phyloP scores from a whole-genome alignment of 495 filamentous ascomycete genomes.

The Physcia stellaris region DNA sequence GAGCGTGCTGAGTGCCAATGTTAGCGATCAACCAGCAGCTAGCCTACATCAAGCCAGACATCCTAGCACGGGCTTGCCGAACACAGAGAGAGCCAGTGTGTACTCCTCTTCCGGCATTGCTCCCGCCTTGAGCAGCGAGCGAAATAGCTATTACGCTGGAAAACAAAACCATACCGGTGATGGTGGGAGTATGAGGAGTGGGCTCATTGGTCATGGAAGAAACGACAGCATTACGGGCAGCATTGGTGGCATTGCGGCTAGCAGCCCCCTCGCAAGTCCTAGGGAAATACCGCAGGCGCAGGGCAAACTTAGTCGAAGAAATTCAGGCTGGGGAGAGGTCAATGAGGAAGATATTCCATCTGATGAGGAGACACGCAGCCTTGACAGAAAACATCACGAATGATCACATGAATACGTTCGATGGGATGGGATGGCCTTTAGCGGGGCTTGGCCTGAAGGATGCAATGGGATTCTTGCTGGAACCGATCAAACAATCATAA shows the following conservation, averaged over 20 bases:
- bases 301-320: constrained; percentile 44
- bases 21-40: constrained; percentile 39
- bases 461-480: too few species aligned
- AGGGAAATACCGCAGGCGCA: constrained; percentile 25
- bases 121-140: constrained; percentile 51
- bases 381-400: too few species aligned
- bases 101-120: constrained; percentile 67
- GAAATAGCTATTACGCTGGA: constrained; percentile 65
- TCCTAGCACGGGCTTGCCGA: constrained; percentile 47
- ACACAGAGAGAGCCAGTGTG: constrained; percentile 69
- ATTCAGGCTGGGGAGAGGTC: constrained; percentile 49
- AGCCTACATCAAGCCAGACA: constrained; percentile 43
- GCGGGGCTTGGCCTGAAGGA: too few species aligned
- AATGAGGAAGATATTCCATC: constrained; percentile 29
- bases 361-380: constrained; percentile 15
- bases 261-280: constrained; percentile 49
- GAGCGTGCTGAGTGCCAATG: constrained; percentile 70
- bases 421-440: too few species aligned
- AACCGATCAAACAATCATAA: too few species aligned
- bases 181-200: constrained; percentile 66
- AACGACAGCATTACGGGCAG: constrained; percentile 75
- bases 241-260: constrained; percentile 40
- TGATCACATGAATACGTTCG: too few species aligned
- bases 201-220: constrained; percentile 56
- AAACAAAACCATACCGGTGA: constrained; percentile 55